Percentiles rank a stretch among this genome's conserved stretches.
Evolutionary conservation across 208 protist genomes (phyloP).

Genomic region (Crithidia sp.): DNA sequence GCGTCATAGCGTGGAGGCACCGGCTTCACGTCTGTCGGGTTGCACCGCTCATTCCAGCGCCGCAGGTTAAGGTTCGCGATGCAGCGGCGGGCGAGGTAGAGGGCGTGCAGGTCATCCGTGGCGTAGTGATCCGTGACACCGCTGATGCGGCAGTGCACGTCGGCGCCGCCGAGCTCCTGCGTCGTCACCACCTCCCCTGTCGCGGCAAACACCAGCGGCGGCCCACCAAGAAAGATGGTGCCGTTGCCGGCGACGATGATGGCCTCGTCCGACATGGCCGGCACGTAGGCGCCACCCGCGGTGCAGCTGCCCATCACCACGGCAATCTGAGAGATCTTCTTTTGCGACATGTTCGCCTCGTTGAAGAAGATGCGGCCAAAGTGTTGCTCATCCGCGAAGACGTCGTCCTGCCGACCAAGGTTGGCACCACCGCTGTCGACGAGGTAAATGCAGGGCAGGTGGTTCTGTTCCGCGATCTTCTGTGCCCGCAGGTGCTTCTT

Average conservation of each 20-base stretch:
- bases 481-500: constrained; percentile 98
- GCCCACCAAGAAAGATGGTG: constrained; percentile 97
- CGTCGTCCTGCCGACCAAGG: constrained; percentile 91
- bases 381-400: constrained; percentile 96
- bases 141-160: constrained; percentile 91
- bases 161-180: constrained; percentile 95
- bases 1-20: constrained; percentile 85
- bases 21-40: constrained; percentile 46
- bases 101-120: constrained; percentile 89
- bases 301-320: constrained; percentile 98
- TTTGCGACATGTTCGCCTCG: constrained; percentile 95
- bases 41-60: constrained; percentile 29
- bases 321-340: constrained; percentile 95
- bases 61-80: constrained; percentile 89
- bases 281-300: constrained; percentile 96
- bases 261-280: constrained; percentile 95
- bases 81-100: constrained; percentile 85
- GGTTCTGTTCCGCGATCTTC: constrained; percentile 95
- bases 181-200: constrained; percentile 94
- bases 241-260: constrained; percentile 94
- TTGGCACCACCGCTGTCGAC: constrained; percentile 97
- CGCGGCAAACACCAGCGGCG: constrained; percentile 93
- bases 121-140: constrained; percentile 96
- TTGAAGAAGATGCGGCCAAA: constrained; percentile 99
- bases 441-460: constrained; percentile 97